Evolutionary conservation across 2,329 filamentous ascomycete species (phyloP), one percentile per base, ranked within the genome.

Genomic region (Nemania sp.): DNA sequence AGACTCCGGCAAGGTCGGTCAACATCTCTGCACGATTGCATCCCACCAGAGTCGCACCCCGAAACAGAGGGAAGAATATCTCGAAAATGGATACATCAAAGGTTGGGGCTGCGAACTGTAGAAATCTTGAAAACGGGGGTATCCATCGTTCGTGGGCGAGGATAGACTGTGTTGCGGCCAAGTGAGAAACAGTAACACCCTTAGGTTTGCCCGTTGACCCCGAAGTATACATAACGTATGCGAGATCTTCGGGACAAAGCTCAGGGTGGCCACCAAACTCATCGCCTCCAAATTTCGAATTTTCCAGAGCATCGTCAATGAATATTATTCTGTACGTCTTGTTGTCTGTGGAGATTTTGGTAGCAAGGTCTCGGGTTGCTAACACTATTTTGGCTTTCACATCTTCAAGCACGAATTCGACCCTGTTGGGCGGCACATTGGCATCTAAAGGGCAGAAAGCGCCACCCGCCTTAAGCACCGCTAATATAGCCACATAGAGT

Each of bases 51-150:
- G 90, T 96, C 19, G 76, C 76, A 2, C 88, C 88, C 52, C 90
- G 79, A 57, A 86, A 87, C 14, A 92, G 75, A 0, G 92, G 89
- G 61, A 96, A 96, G 77, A 96, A 96, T 6, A 95, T 92, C 68
- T 97, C 92, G 68, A 97, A 97, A 5, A 96, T 87, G 0, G 90
- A 96, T 6, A 97, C 92, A 70, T 97, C 92, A 68, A 97, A 97
- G 0, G 91, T 96, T 1, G 92, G 90, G 3, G 91, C 88, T 4
- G 92, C 92, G 69, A 96, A 96, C 68, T 97, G 92, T 1, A 97
- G 80, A 68, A 97, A 96, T 40, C 91, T 82, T 14, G 77, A 77
- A 66, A 96, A 96, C 0, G 48, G 33, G 2, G 92, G 92, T 34
- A 97, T 86, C 63, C 92, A 84, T 41, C 75, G 78, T 64, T 95